Percentiles rank a stretch among this genome's conserved stretches.
phyloP scores from a whole-genome alignment of 2,329 filamentous ascomycete species.

The Teratosphaeria gauchensis region DNA sequence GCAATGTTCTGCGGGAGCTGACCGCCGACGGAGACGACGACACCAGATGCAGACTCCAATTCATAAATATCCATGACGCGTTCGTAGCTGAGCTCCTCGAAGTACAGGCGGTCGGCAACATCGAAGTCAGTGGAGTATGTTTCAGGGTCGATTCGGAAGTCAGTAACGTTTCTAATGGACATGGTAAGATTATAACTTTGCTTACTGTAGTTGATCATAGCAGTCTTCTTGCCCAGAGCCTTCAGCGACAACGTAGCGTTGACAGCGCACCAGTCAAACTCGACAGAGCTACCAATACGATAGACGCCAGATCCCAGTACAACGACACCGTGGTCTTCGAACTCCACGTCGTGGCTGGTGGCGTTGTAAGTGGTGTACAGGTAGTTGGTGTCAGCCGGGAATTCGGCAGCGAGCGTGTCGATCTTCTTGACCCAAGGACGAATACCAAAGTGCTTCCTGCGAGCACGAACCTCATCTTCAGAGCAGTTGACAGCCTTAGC shows the following conservation, averaged over 20 bases:
- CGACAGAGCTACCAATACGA: slow-evolving; percentile 92
- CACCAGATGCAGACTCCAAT: slow-evolving; percentile 71
- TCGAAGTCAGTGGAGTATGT: slow-evolving; percentile 81
- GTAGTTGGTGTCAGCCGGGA: slow-evolving; percentile 91
- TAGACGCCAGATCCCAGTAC: slow-evolving; percentile 93
- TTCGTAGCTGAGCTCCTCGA: slow-evolving; percentile 94
- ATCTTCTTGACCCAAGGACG: slow-evolving; percentile 97
- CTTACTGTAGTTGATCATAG: slow-evolving; percentile 67
- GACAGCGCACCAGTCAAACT: slow-evolving; percentile 98
- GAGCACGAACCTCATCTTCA: slow-evolving; percentile 81
- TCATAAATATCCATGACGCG: slow-evolving; percentile 81
- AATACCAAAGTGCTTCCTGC: slow-evolving; percentile 77
- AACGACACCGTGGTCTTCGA: slow-evolving; percentile 83
- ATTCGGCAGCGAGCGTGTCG: slow-evolving; percentile 92
- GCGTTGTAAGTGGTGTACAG: slow-evolving; percentile 98
- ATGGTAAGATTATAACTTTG: too few species aligned
- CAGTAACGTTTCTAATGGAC: slow-evolving; percentile 2
- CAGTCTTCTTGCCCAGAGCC: slow-evolving; percentile 87
- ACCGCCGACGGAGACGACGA: slow-evolving; percentile 91
- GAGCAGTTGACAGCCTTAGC: slow-evolving; percentile 72
- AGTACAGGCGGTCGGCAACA: slow-evolving; percentile 83
- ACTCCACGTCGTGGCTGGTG: slow-evolving; percentile 81
- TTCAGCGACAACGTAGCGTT: slow-evolving; percentile 76
- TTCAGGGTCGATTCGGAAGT: slow-evolving; percentile 53
- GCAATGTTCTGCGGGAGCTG: slow-evolving; percentile 98